Percentiles rank a stretch among this genome's conserved stretches.
Evolutionary conservation across 2,329 filamentous ascomycete species (phyloP).

Genomic region (Alternaria sp.): DNA sequence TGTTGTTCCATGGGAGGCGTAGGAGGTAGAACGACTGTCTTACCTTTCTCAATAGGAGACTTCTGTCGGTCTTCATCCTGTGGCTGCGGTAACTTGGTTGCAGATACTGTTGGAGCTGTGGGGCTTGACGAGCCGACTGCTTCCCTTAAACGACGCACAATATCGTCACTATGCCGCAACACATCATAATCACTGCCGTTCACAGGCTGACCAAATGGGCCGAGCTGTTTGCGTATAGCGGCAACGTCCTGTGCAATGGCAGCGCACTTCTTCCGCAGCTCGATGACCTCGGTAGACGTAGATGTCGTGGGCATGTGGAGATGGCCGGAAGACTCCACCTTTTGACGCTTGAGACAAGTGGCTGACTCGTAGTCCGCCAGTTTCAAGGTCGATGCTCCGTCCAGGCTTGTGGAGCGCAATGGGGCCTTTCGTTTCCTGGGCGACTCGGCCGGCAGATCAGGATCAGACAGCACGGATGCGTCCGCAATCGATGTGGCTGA

Average conservation of each 20-base stretch:
- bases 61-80: neutral
- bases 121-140: neutral
- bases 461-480: neutral
- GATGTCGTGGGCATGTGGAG: neutral
- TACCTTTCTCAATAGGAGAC: neutral
- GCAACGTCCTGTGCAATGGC: neutral
- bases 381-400: neutral
- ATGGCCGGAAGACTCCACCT: neutral
- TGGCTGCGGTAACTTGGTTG: neutral
- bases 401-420: neutral
- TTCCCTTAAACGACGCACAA: neutral
- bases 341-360: conserved; percentile 1
- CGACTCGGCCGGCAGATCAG: neutral
- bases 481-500: neutral
- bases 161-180: neutral
- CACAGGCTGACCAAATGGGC: neutral
- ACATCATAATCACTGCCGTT: neutral
- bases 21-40: neutral
- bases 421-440: conserved; percentile 18
- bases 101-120: neutral
- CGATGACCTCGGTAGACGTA: neutral
- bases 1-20: neutral
- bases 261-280: neutral
- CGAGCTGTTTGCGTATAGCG: neutral
- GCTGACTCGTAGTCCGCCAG: neutral